These are phyloP conservation scores for Heimioporus sp. DNA, from an alignment of 768 basidiomycete species.

Conservation along the genomic window DNA sequence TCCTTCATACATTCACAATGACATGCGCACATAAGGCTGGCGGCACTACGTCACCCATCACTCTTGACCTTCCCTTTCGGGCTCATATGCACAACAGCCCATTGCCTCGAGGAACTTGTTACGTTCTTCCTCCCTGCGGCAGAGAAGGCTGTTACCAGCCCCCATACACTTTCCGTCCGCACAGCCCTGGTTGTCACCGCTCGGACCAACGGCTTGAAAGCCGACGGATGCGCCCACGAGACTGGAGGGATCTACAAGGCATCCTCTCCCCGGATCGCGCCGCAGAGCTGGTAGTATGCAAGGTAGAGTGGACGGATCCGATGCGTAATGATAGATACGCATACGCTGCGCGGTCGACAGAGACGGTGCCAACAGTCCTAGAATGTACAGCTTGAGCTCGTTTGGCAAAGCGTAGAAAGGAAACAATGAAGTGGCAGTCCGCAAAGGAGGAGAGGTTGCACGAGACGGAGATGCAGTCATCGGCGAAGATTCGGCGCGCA, in stretches of 20 bases:
- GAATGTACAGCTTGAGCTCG: slow-evolving; percentile 56
- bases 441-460: slow-evolving; percentile 10
- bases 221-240: slow-evolving; percentile 13
- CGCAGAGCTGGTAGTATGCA: slow-evolving; percentile 34
- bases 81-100: slow-evolving; percentile 49
- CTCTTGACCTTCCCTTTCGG: slow-evolving; percentile 9
- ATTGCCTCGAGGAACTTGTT: slow-evolving; percentile 42
- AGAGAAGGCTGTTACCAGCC: slow-evolving; percentile 35
- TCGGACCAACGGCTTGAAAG: slow-evolving; percentile 2
- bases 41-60: not conserved
- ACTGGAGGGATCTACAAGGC: slow-evolving; percentile 21
- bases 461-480: slow-evolving; percentile 11
- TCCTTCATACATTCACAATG: not conserved
- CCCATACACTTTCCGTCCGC: slow-evolving; percentile 41
- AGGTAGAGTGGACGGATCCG: slow-evolving; percentile 49
- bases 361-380: slow-evolving; percentile 53
- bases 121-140: slow-evolving; percentile 43
- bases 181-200: slow-evolving; percentile 24
- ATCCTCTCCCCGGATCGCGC: slow-evolving; percentile 13
- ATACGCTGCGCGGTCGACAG: slow-evolving; percentile 56
- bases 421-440: slow-evolving; percentile 23
- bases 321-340: slow-evolving; percentile 55
- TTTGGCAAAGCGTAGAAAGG: slow-evolving; percentile 47
- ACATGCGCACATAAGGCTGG: too few relatives aligned
- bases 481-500: slow-evolving; percentile 27